Conservation (phyloP, 495 filamentous ascomycete genomes). For the Penicillium longicatenatum region DNA sequence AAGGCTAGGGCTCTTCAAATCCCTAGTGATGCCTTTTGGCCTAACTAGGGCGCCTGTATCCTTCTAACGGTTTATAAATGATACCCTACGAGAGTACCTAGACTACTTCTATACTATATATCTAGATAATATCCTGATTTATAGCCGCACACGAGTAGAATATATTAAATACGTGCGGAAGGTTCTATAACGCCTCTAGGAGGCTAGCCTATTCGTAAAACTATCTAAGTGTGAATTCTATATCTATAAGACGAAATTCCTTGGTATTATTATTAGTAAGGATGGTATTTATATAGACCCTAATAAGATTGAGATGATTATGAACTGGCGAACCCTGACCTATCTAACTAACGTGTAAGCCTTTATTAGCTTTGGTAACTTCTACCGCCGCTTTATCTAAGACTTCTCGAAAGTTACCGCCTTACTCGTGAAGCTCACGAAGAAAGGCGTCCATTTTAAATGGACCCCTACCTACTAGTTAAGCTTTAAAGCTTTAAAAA, state of each 20-base stretch:
- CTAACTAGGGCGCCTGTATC: background rate
- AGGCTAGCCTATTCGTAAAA: background rate
- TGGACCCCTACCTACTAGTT: background rate
- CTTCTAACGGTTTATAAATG: background rate
- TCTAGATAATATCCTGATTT: background rate
- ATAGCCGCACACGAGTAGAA: background rate
- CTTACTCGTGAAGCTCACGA: background rate
- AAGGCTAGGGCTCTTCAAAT: background rate
- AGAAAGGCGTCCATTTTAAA: background rate
- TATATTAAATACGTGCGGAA: background rate
- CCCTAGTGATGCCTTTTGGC: background rate
- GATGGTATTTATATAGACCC: background rate
- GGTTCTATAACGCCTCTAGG: background rate
- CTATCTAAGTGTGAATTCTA: background rate
- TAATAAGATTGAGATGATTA: background rate
- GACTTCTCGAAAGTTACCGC: background rate
- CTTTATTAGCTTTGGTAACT: constrained; percentile 4
- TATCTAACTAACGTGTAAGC: background rate
- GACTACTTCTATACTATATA: background rate
- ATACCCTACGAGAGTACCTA: background rate
- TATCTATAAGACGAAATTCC: background rate
- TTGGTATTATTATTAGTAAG: background rate
- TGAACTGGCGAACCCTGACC: background rate
- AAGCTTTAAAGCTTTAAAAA: background rate
- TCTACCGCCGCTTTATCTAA: background rate